Evolutionary conservation across 345 rosid species (phyloP), one percentile per base, ranked within the genome.

Genomic region (Moricandia arvensis): DNA sequence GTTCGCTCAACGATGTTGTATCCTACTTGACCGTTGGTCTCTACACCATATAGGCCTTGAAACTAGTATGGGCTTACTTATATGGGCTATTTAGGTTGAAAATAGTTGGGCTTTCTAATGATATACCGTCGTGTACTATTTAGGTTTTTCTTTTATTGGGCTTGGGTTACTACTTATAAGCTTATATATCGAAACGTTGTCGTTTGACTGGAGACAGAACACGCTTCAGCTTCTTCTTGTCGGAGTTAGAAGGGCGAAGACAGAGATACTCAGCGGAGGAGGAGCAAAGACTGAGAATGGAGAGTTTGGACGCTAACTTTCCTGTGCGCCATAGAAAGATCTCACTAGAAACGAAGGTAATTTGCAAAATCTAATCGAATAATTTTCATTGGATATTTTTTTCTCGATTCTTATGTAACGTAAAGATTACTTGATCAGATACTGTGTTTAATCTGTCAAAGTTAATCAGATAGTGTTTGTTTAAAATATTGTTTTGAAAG

Each of bases 321-420:
- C 90, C 89, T 12, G 90, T 87, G 58, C 78, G 84, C 18, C 79
- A 78, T 61, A 86, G 67, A 79, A 79, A 79, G 24, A 13, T 85
- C 13, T 83, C 86, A 0, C 3, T 83, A 8, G 85, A 84, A 62
- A 78, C 83, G n/a, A 84, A 85, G 88, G 94, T 91, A 79, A 66
- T 49, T 53, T 45, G 38, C 2, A n/a, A 57, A 49, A 11, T 13
- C 12, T 53, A 29, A 59, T 71, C 41, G 5, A 57, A 30, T 43
- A 2, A 8, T 8, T 62, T 55, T 41, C n/a, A 17, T 69, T 10
- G 37, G 55, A 16, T 21, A 21, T 33, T 37, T 75, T 17, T 37
- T 69, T 21, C 30, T 53, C 49, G 16, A 53, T 34, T 66, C 13
- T 18, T 2, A 62, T 3, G 33, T 21, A 21, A 21, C 24, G 31